Evolutionary conservation across 257 asterid species (phyloP).

Genomic region (Datura wrightii): DNA sequence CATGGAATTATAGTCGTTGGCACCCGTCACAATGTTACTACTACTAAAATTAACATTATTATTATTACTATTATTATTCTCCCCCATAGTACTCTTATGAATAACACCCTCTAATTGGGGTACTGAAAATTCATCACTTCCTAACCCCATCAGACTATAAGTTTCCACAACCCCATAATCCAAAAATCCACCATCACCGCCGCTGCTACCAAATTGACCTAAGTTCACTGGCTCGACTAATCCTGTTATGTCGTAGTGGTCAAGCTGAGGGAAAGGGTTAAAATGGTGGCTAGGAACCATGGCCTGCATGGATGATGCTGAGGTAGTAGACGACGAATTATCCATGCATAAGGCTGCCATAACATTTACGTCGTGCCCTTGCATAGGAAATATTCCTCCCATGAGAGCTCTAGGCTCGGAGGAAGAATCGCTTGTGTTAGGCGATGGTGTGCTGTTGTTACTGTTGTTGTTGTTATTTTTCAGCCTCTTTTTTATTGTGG

Average conservation of each 20-base stretch:
- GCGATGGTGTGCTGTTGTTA: constrained; percentile 46
- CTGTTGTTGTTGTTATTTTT: constrained; percentile 47
- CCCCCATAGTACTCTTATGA: constrained; percentile 39
- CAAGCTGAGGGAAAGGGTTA: constrained; percentile 53
- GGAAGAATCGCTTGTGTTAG: constrained; percentile 60
- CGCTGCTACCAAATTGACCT: constrained; percentile 32
- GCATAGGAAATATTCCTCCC: constrained; percentile 63
- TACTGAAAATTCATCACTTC: constrained; percentile 61
- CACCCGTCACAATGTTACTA: constrained; percentile 45
- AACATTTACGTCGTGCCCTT: constrained; percentile 58
- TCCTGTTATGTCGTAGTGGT: not conserved
- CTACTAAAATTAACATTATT: constrained; percentile 36
- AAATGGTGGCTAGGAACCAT: constrained; percentile 47
- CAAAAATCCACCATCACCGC: constrained; percentile 36
- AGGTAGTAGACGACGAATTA: constrained; percentile 53
- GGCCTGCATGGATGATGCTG: constrained; percentile 58
- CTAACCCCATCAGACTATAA: constrained; percentile 55
- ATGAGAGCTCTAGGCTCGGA: constrained; percentile 41
- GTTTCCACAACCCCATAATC: constrained; percentile 59
- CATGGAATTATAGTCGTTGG: constrained; percentile 39
- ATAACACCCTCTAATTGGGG: constrained; percentile 57
- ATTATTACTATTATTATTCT: constrained; percentile 35
- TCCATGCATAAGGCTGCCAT: constrained; percentile 53
- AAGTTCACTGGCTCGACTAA: constrained; percentile 28
- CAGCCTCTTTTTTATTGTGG: constrained; percentile 79